Evolutionary conservation across 305 asterid species (phyloP), one percentile per base, ranked within the genome.

Genomic region (Fraxinus xanthoxyloides): DNA sequence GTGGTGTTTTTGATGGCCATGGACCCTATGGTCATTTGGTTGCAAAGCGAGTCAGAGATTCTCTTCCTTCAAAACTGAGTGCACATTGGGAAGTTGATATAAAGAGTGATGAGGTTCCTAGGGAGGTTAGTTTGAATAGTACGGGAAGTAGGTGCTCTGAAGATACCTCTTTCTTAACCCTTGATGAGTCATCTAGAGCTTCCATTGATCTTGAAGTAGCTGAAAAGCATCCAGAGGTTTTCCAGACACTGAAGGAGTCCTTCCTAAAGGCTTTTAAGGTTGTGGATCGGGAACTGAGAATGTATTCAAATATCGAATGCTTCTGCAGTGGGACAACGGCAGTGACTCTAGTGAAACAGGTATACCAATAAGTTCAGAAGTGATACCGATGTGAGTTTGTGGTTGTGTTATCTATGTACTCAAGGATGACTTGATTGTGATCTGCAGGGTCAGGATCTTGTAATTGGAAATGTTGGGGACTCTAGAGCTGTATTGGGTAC

Each of bases 1-100:
- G 97, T 85, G 98, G 98, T 30, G 98, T 94, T 63, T 94, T 94
- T 81, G 98, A 94, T 78, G 97, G 97, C 65, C 98, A 94, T 77
- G 97, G 97, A 59, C 98, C 97, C 72, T 84, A 86, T 21, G 98
- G 98, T 80, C 98, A 94, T 84, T 43, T 94, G 97, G 97, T 93
- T 23, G 95, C 98, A 72, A 93, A 89, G 80, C 86, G 88, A 81
- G 98, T 94, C 54, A 87, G 98, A 87, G 97, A 94, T 82, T 85
- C 92, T 81, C 97, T 94, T 74, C 97, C 98, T 30, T 82, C 90
- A 89, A 94, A 90, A 83, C 89, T 94, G 80, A 88, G 90, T 81
- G 83, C 91, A 43, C 83, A 92, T 77, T 91, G 90, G 98, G 97
- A 92, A 86, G 87, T 83, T 73, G 87, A 84, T 76, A 59, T 77